phyloP scores from a whole-genome alignment of 768 basidiomycete species.

The Kwoniella pini region DNA sequence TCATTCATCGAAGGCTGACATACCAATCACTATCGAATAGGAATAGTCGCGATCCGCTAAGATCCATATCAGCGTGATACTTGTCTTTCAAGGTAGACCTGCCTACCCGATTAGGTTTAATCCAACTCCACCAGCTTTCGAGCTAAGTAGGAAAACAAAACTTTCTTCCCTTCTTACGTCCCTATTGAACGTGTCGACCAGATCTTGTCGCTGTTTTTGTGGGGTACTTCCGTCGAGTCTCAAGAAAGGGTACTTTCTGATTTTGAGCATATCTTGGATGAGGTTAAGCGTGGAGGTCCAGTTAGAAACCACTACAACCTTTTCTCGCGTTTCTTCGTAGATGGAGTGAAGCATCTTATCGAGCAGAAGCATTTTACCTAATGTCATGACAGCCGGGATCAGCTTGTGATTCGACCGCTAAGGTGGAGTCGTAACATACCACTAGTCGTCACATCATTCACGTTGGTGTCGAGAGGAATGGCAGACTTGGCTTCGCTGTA shows the following conservation, averaged over 20 bases:
- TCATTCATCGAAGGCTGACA: constrained; percentile 1
- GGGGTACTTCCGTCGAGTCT: constrained; percentile 76
- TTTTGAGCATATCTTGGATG: constrained; percentile 80
- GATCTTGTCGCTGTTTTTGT: constrained; percentile 58
- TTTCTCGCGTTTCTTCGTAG: constrained; percentile 71
- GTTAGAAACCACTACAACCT: constrained; percentile 89
- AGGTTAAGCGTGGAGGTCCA: constrained; percentile 93
- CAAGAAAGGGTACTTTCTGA: constrained; percentile 71
- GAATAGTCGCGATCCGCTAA: constrained; percentile 83
- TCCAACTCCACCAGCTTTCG: constrained; percentile 93
- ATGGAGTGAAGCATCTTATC: constrained; percentile 43
- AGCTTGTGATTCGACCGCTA: background rate
- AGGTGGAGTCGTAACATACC: constrained; percentile 62
- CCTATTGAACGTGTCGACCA: constrained; percentile 86
- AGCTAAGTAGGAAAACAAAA: constrained; percentile 88
- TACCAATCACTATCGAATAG: constrained; percentile 55
- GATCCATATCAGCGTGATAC: background rate
- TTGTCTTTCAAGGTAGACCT: background rate
- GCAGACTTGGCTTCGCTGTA: constrained; percentile 34
- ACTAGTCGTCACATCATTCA: constrained; percentile 69
- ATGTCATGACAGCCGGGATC: background rate
- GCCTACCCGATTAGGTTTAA: constrained; percentile 63
- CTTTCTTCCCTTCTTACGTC: constrained; percentile 65
- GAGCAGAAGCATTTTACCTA: constrained; percentile 48
- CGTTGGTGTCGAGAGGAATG: constrained; percentile 41